A percentile compares a stretch with the other conserved stretches of the same genome.
Evolutionary conservation across 2,329 filamentous ascomycete genomes (phyloP).

Genomic region (Talaromyces sp.): DNA sequence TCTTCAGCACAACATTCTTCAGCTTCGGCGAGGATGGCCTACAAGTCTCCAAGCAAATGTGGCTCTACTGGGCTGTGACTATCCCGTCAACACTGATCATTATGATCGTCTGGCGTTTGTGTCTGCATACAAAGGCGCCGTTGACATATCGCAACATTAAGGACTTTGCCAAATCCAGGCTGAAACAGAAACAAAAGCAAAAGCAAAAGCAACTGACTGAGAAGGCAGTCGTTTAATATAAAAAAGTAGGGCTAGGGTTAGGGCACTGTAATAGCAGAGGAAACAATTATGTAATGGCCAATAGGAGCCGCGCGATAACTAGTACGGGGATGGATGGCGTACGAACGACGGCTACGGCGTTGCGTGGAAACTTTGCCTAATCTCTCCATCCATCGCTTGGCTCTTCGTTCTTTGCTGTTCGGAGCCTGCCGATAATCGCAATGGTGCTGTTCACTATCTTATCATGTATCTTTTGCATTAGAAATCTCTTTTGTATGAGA

Average conservation of each 20-base stretch:
- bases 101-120: constrained; percentile 11
- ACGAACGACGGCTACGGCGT: neutral
- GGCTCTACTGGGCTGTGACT: constrained; percentile 16
- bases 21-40: constrained; percentile 14
- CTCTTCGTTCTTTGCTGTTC: neutral
- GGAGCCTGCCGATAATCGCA: neutral
- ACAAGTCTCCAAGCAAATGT: constrained; percentile 14
- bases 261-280: neutral
- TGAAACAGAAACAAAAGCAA: neutral
- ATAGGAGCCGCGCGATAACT: neutral
- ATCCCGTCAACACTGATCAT: constrained; percentile 15
- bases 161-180: neutral
- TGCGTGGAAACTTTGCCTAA: neutral
- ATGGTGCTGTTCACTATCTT: constrained; percentile 9
- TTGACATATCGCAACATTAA: neutral
- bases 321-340: neutral
- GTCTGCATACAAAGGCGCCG: constrained; percentile 11
- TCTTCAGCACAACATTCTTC: constrained; percentile 19
- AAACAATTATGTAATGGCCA: neutral
- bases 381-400: constrained; percentile 5
- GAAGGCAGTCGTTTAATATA: neutral
- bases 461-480: constrained; percentile 5
- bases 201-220: neutral
- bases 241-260: neutral
- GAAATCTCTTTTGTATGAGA: constrained; percentile 6